phyloP scores from a whole-genome alignment of 2,329 filamentous ascomycete species.

The Monilinia aucupariae region DNA sequence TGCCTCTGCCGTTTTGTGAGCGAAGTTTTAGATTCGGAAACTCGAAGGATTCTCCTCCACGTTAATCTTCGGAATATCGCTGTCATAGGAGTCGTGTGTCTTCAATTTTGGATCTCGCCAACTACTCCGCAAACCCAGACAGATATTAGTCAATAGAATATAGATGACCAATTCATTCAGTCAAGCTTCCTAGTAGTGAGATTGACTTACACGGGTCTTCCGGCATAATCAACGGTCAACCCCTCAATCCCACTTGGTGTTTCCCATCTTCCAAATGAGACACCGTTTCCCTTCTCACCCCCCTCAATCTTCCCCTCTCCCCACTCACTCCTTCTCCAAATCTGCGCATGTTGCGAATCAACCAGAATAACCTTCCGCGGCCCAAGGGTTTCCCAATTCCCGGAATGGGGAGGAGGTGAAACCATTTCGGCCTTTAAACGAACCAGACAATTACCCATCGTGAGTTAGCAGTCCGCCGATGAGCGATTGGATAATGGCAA shows the following conservation, averaged over 20 bases:
- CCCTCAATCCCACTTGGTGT: constrained; percentile 1
- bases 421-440: not conserved
- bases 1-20: not conserved
- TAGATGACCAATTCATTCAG: not conserved
- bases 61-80: not conserved
- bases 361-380: not conserved
- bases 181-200: not conserved
- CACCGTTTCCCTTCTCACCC: not conserved
- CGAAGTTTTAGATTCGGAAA: not conserved
- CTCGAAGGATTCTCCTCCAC: not conserved
- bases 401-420: not conserved
- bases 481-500: not conserved
- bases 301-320: accelerated
- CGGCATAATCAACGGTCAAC: constrained; percentile 4
- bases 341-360: not conserved
- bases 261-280: not conserved
- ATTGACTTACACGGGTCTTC: constrained; percentile 7
- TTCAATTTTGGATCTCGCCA: constrained; percentile 5
- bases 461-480: not conserved
- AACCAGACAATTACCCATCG: not conserved
- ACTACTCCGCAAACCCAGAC: not conserved
- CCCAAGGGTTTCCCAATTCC: not conserved
- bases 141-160: not conserved
- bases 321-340: not conserved
- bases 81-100: not conserved